Base-by-base conservation (phyloP, 768 basidiomycete species). In the Calocybe gangraenosa region DNA sequence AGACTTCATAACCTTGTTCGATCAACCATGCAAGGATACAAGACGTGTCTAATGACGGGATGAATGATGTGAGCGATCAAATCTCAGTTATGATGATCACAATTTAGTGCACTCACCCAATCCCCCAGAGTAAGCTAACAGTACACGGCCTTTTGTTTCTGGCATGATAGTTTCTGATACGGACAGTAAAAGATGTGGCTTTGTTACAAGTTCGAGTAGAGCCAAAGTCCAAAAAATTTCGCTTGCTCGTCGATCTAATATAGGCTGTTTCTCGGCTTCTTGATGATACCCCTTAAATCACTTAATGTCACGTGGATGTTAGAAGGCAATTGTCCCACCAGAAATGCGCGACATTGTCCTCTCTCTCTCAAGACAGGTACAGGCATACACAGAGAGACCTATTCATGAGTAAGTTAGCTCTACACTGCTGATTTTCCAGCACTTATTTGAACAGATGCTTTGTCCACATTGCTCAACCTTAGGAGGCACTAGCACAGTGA, bases 21-120 rank as follows among this genome's bases (percentile, higher is more conserved):
- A 98, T 92, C 68, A 99, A 75, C 95, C 95, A 99, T 42, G 92
- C 92, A 57, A 98, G 85, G 71, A 99, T 99, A 70, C 95, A 98
- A 30, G 95, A 97, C 17, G 96, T 99, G 68, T 99, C 96, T 94
- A 57, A 18, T 20, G 37, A 41, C 35, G 15, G 6, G 25, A 28
- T 28, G 25, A 11, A 28, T 17, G 44, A 46, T 21, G 40, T 39
- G 40, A 50, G 25, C 44, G 43, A 58, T 51, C 40, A 51, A 28
- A 19, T 22, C 42, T 35, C 42, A 43, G 15, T 19, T 37, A 42
- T 21, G 41, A 51, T 31, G 41, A 58, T 40, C 48, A 40, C 15
- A 35, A 39, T 37, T 46, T 23, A 34, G 19, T 17, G 23, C 35
- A 72, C 90, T 55, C 48, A 95, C 94, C 94, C 40, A 98, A 81